Conservation (phyloP, 2,329 filamentous ascomycete genomes). For the Fusarium nematophilum region DNA sequence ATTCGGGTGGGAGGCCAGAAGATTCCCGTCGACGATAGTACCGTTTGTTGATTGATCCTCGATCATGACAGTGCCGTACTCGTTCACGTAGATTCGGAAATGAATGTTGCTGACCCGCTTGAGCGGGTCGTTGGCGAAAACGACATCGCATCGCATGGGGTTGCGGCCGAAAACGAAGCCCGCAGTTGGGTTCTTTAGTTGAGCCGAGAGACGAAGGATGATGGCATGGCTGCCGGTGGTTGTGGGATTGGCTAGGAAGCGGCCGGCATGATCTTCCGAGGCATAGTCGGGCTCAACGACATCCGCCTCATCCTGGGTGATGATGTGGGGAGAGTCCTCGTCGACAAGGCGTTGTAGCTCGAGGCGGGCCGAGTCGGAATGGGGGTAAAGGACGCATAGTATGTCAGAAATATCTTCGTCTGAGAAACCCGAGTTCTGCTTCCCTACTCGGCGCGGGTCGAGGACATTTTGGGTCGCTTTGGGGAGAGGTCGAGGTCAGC, state of each 20-base stretch:
- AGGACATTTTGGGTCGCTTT: conserved; percentile 81
- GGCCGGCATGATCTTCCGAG: conserved; percentile 60
- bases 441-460: conserved; percentile 82
- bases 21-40: conserved; percentile 81
- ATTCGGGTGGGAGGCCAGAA: conserved; percentile 64
- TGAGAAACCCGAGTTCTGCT: conserved; percentile 84
- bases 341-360: conserved; percentile 70
- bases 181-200: conserved; percentile 72
- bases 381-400: conserved; percentile 87
- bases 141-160: conserved; percentile 74
- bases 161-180: conserved; percentile 94
- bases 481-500: conserved; percentile 25
- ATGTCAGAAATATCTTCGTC: conserved; percentile 89
- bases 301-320: conserved; percentile 61
- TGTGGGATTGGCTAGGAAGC: conserved; percentile 58
- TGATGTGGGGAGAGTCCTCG: conserved; percentile 61
- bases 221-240: conserved; percentile 73
- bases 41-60: conserved; percentile 97
- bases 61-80: conserved; percentile 88
- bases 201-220: conserved; percentile 81
- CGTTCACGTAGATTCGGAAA: conserved; percentile 92
- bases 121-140: conserved; percentile 72
- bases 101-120: conserved; percentile 92
- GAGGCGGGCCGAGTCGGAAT: conserved; percentile 75
- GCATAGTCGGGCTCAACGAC: conserved; percentile 64